Percentiles rank a stretch among this genome's conserved stretches.
Evolutionary conservation across 78 protist genomes (phyloP).

Genomic region (Anaeramoeba ignava): DNA sequence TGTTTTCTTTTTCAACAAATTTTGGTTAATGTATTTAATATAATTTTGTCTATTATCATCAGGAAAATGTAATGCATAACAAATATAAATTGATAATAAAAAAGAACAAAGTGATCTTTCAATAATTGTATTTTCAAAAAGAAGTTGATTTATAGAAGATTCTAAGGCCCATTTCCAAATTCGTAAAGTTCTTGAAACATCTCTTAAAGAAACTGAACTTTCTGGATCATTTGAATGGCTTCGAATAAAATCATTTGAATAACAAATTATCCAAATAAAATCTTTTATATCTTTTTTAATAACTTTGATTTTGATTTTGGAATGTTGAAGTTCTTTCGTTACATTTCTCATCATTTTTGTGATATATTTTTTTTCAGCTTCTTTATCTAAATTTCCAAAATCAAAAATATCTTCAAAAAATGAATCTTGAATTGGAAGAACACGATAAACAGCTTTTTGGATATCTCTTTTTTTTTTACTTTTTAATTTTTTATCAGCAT

Average conservation of each 20-base stretch:
- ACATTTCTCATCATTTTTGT: neutral
- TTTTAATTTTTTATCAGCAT: no score
- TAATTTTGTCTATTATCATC: no score
- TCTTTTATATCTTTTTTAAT: neutral
- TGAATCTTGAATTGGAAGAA: conserved; percentile 11
- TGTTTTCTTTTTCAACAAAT: no score
- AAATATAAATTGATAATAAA: no score
- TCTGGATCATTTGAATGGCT: neutral
- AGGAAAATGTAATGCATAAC: no score
- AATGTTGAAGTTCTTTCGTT: neutral
- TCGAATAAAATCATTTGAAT: neutral
- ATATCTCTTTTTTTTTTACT: no score
- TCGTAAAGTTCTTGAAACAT: neutral
- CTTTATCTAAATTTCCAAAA: conserved; percentile 1
- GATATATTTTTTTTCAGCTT: neutral
- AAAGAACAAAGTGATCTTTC: no score
- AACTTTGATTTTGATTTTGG: neutral
- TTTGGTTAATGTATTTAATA: no score
- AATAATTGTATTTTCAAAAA: no score
- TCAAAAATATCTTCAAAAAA: conserved; percentile 20
- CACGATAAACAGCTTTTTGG: conserved; percentile 14
- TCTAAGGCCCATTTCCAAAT: no score
- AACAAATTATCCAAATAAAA: neutral
- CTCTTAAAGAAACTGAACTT: neutral
- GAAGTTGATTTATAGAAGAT: no score